Conservation (phyloP, 257 asterid genomes). For the Haberlea rhodopensis region DNA sequence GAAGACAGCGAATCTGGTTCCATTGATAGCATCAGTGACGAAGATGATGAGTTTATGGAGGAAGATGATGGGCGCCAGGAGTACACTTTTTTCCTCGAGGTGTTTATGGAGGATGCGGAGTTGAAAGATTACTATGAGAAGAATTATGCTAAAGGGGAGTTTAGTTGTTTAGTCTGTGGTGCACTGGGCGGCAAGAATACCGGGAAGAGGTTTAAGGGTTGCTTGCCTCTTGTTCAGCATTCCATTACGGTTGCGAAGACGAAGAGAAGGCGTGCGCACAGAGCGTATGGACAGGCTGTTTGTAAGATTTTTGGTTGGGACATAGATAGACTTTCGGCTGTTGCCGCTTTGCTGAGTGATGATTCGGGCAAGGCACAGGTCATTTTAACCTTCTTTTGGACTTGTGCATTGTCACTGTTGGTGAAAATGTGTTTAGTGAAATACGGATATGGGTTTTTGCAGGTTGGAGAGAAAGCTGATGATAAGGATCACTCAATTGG, state of each 20-base stretch:
- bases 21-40: conserved; percentile 36
- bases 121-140: conserved; percentile 54
- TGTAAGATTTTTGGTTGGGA: conserved; percentile 89
- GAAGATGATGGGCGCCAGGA: conserved; percentile 33
- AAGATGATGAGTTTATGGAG: conserved; percentile 40
- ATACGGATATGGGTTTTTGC: conserved; percentile 19
- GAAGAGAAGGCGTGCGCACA: conserved; percentile 56
- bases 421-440: not conserved
- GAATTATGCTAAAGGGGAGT: conserved; percentile 49
- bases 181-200: conserved; percentile 48
- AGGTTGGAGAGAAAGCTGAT: conserved; percentile 31
- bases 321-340: conserved; percentile 42
- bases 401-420: not conserved
- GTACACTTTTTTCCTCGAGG: conserved; percentile 40
- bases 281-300: conserved; percentile 60
- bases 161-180: conserved; percentile 70
- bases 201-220: conserved; percentile 59
- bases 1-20: conserved; percentile 28
- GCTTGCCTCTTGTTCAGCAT: conserved; percentile 73
- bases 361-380: conserved; percentile 32
- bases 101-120: conserved; percentile 44
- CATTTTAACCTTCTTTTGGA: conserved; percentile 7
- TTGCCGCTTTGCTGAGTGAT: conserved; percentile 39
- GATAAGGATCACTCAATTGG: conserved; percentile 14
- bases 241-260: conserved; percentile 45